phyloP scores from a whole-genome alignment of 169 alveolate genomes.

The Besnoitia besnoiti region DNA sequence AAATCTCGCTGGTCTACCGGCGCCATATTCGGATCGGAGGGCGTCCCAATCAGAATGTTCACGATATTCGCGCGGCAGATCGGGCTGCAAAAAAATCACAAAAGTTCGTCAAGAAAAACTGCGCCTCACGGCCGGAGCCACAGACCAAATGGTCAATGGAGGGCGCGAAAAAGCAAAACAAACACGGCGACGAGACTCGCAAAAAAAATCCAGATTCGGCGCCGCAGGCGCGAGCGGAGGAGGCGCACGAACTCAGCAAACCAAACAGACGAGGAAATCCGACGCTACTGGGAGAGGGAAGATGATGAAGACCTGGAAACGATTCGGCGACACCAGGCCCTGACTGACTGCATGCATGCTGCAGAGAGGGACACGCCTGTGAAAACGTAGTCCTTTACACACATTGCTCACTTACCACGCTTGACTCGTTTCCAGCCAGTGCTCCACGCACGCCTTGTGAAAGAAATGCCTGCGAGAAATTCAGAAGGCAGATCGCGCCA shows the following conservation, averaged over 20 bases:
- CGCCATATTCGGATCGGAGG: background rate
- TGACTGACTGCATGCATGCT: no score
- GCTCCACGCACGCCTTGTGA: conserved; percentile 63
- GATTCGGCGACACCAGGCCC: no score
- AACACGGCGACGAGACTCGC: background rate
- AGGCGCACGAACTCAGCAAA: no score
- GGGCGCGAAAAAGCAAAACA: background rate
- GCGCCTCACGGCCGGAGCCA: no score
- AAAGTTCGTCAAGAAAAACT: background rate
- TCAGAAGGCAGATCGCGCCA: no score
- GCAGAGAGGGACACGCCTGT: no score
- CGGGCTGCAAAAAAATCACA: conserved; percentile 38
- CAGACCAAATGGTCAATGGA: background rate
- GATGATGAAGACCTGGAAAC: no score
- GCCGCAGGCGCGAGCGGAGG: no score
- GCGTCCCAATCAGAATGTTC: conserved; percentile 38
- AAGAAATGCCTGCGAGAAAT: conserved; percentile 60
- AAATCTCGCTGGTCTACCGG: background rate
- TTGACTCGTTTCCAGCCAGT: conserved; percentile 64
- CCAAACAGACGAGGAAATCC: no score
- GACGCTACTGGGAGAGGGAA: no score
- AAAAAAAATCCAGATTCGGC: no score
- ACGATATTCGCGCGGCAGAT: conserved; percentile 64
- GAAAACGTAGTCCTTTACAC: no score
- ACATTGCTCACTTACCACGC: conserved; percentile 29